Evolutionary conservation across 2,329 filamentous ascomycete species (phyloP).

Genomic region (Venturia carpophila): DNA sequence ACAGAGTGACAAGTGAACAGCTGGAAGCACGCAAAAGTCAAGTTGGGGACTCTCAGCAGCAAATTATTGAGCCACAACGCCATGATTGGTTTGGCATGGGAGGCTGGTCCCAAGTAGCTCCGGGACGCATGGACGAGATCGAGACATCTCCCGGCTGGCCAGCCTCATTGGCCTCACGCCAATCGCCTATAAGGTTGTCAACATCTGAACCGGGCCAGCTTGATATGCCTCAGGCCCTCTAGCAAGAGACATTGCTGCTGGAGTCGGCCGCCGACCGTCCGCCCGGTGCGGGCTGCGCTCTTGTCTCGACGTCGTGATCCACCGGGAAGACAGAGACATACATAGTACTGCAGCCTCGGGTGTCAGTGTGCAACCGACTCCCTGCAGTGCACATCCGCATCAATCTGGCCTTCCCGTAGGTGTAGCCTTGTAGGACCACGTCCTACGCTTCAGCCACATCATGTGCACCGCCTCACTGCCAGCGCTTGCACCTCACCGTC

Average conservation of each 20-base stretch:
- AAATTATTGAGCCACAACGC: neutral
- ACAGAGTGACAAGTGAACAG: slow-evolving; percentile 1
- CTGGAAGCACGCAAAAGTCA: neutral
- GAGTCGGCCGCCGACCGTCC: neutral
- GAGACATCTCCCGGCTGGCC: neutral
- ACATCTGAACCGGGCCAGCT: neutral
- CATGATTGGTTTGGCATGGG: neutral
- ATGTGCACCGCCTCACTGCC: neutral
- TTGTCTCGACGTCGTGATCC: neutral
- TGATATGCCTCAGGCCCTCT: neutral
- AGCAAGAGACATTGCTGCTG: neutral
- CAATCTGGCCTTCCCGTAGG: neutral
- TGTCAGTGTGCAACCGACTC: neutral
- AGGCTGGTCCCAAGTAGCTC: too few species aligned
- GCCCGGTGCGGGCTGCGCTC: neutral
- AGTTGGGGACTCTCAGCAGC: neutral
- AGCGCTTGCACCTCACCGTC: neutral
- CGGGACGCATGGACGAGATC: neutral
- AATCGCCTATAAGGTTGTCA: neutral
- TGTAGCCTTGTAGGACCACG: neutral
- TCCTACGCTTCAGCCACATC: neutral
- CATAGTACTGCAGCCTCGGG: too few species aligned
- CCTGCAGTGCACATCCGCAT: neutral
- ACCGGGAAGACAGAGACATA: neutral
- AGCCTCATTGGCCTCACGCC: neutral